phyloP scores from a whole-genome alignment of 1,139 yeast species.

The Candida gigantensis region DNA sequence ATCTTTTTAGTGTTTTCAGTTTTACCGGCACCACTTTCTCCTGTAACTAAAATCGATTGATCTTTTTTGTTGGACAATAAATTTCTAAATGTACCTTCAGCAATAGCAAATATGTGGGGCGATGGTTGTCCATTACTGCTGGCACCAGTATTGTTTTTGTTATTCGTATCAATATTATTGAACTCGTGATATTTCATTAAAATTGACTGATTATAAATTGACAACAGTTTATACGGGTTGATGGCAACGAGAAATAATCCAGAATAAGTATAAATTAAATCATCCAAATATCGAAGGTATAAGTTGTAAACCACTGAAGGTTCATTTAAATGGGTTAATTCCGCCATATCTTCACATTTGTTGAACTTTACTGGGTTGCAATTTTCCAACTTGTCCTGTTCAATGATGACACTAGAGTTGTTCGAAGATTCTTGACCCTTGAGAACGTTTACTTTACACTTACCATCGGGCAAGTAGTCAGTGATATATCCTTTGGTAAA shows the following conservation, averaged over 20 bases:
- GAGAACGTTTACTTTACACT: conserved; percentile 52
- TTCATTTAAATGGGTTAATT: conserved; percentile 88
- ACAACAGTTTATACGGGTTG: conserved; percentile 80
- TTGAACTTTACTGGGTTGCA: conserved; percentile 93
- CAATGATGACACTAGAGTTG: conserved; percentile 30
- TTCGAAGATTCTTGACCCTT: conserved; percentile 36
- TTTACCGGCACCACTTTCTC: conserved; percentile 98
- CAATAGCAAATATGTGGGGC: conserved; percentile 92
- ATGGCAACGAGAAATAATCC: conserved; percentile 95
- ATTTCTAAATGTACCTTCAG: conserved; percentile 84
- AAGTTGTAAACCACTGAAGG: conserved; percentile 89
- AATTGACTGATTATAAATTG: conserved; percentile 68
- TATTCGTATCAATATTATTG: conserved; percentile 1
- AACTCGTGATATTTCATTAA: conserved; percentile 52
- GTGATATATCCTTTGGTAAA: conserved; percentile 72
- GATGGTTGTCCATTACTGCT: conserved; percentile 22
- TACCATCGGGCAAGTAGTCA: conserved; percentile 52
- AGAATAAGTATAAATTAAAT: conserved; percentile 70
- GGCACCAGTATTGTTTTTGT: neutral
- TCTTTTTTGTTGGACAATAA: conserved; percentile 69
- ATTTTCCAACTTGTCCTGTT: conserved; percentile 54
- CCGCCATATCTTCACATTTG: conserved; percentile 93
- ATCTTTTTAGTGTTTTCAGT: conserved; percentile 97
- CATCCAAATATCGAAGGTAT: conserved; percentile 72
- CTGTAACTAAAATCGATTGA: conserved; percentile 93